Conservation (phyloP, 2,329 filamentous ascomycete genomes). For the Chaetomiaceae sp. region DNA sequence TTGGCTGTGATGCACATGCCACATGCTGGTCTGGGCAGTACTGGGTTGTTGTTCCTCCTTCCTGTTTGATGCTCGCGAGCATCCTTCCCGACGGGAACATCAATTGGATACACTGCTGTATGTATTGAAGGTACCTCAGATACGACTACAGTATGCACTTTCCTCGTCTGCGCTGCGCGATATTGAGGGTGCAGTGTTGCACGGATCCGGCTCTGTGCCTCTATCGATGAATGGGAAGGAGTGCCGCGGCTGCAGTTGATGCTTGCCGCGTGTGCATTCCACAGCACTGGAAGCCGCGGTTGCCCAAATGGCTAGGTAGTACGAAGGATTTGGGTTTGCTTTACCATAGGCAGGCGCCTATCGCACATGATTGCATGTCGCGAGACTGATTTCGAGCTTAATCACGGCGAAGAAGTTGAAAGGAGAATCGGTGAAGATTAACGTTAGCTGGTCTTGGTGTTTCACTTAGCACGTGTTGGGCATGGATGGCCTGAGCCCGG, state of each 20-base stretch:
- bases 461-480: slow-evolving; percentile 5
- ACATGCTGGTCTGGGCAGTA: slow-evolving; percentile 1
- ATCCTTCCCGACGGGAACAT: too few relatives aligned
- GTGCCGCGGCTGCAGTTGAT: background rate
- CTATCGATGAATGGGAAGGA: background rate
- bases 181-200: too few relatives aligned
- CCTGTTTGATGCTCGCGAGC: background rate
- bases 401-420: too few relatives aligned
- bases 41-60: background rate
- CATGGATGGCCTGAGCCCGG: background rate
- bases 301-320: background rate
- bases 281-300: background rate
- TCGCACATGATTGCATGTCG: too few relatives aligned
- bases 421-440: background rate
- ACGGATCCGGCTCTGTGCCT: too few relatives aligned
- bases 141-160: too few relatives aligned
- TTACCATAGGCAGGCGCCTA: too few relatives aligned
- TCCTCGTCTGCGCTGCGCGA: too few relatives aligned
- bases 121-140: too few relatives aligned
- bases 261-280: background rate
- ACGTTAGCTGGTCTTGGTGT: background rate
- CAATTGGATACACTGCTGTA: too few relatives aligned
- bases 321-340: background rate
- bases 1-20: background rate
- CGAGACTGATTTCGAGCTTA: too few relatives aligned